Conservation (phyloP, 2,329 filamentous ascomycete genomes). For the Ceratocystis lukuohia region DNA sequence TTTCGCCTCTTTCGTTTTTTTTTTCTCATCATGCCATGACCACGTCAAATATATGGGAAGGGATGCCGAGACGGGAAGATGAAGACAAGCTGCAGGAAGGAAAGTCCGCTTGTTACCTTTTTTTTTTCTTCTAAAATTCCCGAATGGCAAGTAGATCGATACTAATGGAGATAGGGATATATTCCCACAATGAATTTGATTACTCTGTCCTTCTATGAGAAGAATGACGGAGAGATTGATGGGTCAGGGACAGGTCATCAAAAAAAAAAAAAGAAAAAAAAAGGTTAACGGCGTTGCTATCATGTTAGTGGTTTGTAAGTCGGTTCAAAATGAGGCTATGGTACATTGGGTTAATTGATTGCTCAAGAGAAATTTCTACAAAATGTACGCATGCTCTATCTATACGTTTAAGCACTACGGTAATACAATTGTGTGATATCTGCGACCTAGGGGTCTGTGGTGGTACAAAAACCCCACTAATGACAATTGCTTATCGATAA, state of each 20-base stretch:
- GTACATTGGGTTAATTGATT: no score
- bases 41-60: no score
- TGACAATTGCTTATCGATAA: neutral
- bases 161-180: neutral
- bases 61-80: no score
- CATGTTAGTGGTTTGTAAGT: no score
- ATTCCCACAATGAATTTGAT: neutral
- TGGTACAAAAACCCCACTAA: neutral
- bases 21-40: neutral
- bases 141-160: neutral
- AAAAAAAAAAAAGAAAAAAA: no score
- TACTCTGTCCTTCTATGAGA: neutral
- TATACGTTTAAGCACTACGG: no score
- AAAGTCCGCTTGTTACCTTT: neutral
- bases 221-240: neutral
- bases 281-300: no score
- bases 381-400: no score
- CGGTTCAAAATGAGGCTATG: no score
- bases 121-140: neutral
- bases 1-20: constrained; percentile 1
- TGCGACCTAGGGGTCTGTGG: neutral
- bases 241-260: no score
- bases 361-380: no score
- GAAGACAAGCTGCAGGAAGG: neutral
- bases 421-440: neutral